Percentiles rank a stretch among this genome's conserved stretches.
phyloP scores from a whole-genome alignment of 2,329 filamentous ascomycete species.

The Ophiostoma sp. region DNA sequence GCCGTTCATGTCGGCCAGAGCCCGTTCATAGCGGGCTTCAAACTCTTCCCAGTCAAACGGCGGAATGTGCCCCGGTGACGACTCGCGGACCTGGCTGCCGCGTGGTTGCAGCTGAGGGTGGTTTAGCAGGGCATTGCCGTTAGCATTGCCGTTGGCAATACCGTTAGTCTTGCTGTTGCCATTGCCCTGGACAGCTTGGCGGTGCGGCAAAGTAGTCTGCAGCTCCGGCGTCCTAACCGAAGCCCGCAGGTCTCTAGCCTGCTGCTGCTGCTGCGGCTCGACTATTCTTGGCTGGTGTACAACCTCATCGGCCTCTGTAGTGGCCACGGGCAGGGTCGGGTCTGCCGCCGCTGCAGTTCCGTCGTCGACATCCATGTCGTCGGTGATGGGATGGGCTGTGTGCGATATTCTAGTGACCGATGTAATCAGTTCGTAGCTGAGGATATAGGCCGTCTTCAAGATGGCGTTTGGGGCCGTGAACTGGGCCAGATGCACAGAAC shows the following conservation, averaged over 20 bases:
- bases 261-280: slow-evolving; percentile 6
- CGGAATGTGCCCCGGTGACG: slow-evolving; percentile 43
- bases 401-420: neutral
- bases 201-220: slow-evolving; percentile 22
- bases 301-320: neutral
- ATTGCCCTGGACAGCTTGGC: slow-evolving; percentile 21
- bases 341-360: slow-evolving; percentile 11
- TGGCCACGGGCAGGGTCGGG: neutral
- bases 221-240: slow-evolving; percentile 39
- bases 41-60: slow-evolving; percentile 75
- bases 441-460: too few species aligned
- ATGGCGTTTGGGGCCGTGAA: too few species aligned
- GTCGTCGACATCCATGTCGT: slow-evolving; percentile 27
- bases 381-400: neutral
- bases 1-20: slow-evolving; percentile 57
- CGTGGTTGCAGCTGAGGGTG: slow-evolving; percentile 14
- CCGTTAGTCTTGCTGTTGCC: slow-evolving; percentile 31
- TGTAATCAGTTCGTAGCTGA: neutral
- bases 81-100: slow-evolving; percentile 16
- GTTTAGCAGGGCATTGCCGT: neutral
- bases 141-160: neutral
- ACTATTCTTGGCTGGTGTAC: neutral
- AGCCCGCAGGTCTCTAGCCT: slow-evolving; percentile 20
- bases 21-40: slow-evolving; percentile 60
- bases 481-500: neutral